Base-by-base conservation (phyloP, 129 eudicot species). In the Artemisia tridentata region DNA sequence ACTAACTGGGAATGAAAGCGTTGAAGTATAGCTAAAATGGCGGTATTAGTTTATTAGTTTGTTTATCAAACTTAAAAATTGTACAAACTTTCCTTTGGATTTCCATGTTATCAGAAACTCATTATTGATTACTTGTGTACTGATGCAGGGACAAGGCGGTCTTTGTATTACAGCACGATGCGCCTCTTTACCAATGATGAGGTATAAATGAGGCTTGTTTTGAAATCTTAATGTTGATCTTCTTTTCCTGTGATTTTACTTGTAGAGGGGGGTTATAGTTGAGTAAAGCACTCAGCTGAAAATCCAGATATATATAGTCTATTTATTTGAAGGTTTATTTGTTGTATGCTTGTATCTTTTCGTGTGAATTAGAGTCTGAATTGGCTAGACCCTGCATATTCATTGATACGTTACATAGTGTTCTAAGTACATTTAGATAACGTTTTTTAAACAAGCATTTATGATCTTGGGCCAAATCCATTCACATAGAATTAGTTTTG, bases 91-190 rank as follows among this genome's bases (percentile, higher is more conserved):
- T 38, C 45, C 45, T 38, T 38, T n/a, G 53, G 11, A 66, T 11
- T 23, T 23, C 3, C 65, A 19, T 43, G 49, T 68, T 60, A 15
- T 20, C 17, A 68, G 19, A n/a, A n/a, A n/a, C 63, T 11, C 14
- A 1, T 21, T 21, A 51, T 52, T 63, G 29, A 66, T 31, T n/a
- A 63, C 72, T 47, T 68, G 43, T 69, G 75, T 63, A 50, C 23
- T 49, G 48, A 38, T 82, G 87, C 85, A 93, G 99, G 82, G 67
- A 87, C 97, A 72, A 90, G 99, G 77, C 96, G 82, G 45, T 84
- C 86, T 74, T 71, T 93, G 79, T 87, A 88, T 83, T 87, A 84
- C 86, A 93, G 71, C 25, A 80, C 87, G 11, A 18, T 85, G 87
- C 90, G 93, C 23, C 74, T 89, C 58, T 84, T 93, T 65, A 20